phyloP scores from a whole-genome alignment of 352 stramenopile species.

The Phytopythium oedochilum region DNA sequence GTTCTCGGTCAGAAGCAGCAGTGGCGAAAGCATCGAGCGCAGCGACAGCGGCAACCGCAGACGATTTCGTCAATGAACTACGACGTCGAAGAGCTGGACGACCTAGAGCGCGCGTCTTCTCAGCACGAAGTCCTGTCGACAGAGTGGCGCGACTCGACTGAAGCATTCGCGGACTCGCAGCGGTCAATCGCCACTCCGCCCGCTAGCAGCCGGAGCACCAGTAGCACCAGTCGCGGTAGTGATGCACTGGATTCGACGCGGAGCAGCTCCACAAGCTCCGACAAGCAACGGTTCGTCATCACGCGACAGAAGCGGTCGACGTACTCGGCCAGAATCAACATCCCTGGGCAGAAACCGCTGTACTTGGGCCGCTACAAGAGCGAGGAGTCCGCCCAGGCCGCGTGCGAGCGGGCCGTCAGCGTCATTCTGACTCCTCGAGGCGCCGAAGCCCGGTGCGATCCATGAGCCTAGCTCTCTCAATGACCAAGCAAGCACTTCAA shows the following conservation, averaged over 20 bases:
- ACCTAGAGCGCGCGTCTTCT: not conserved
- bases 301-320: constrained; percentile 56
- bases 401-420: constrained; percentile 51
- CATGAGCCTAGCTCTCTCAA: too few relatives aligned
- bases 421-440: constrained; percentile 47
- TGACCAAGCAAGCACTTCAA: not conserved
- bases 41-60: constrained; percentile 23
- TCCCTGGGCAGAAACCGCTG: constrained; percentile 58
- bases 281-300: constrained; percentile 38
- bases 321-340: constrained; percentile 52
- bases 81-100: constrained; percentile 8
- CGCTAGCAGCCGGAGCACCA: not conserved
- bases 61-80: constrained; percentile 42
- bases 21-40: constrained; percentile 41
- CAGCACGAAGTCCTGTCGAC: not conserved
- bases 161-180: constrained; percentile 1
- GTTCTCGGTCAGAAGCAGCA: constrained; percentile 63
- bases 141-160: not conserved
- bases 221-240: not conserved
- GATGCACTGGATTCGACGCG: not conserved
- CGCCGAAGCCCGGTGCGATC: not conserved
- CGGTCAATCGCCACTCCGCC: constrained; percentile 6
- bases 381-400: constrained; percentile 49
- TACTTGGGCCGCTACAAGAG: constrained; percentile 67
- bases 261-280: constrained; percentile 5